Evolutionary conservation across 2,329 filamentous ascomycete species (phyloP), one percentile per base, ranked within the genome.

Genomic region (Ophiostoma australiae): DNA sequence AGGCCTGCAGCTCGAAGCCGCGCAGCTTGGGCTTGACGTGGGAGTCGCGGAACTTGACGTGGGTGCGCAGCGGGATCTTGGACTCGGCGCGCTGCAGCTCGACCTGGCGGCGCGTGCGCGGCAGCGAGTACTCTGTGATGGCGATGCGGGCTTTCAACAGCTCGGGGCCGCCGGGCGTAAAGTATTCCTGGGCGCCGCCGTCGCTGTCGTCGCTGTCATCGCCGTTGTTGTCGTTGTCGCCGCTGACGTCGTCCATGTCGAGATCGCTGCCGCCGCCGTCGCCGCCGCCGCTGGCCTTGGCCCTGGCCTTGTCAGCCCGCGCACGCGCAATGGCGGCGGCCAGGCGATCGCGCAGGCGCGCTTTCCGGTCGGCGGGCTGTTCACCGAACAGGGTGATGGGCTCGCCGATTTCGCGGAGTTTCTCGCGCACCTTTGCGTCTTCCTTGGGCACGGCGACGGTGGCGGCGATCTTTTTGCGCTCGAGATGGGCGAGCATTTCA

Each of bases 361-460:
- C 94, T 82, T 96, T 87, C 72, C 95, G 85, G 76, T 98, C 94
- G 35, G 87, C 89, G 1, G 90, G 90, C 0, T 92, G 92, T 81
- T 99, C 95, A 72, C 94, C 95, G 75, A 99, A 99, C 0, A 98
- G 84, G 0, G 94, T 99, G 70, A 98, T 89, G 13, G 95, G 95
- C 78, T 99, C 91, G n/a, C 92, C 93, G 74, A 97, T 85, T 76
- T 95, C 91, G 74, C 95, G 89, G 72, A 98, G 85, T 75, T 88
- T 89, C 52, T 89, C 84, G 73, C 93, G 91, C 67, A 99, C 94
- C 76, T 91, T 89, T 73, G 87, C 89, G 83, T 99, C 95, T 79
- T 97, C 94, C 70, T 96, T 99, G 0, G 84, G 95, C 3, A 99
- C 95, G 15, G 91, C 90, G 76, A 98, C 92, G 13, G 91, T 91